Percentiles rank a stretch among this genome's conserved stretches.
These are phyloP conservation scores for Centella asiatica DNA, from an alignment of 129 eudicot genomes.

Conservation along the genomic window DNA sequence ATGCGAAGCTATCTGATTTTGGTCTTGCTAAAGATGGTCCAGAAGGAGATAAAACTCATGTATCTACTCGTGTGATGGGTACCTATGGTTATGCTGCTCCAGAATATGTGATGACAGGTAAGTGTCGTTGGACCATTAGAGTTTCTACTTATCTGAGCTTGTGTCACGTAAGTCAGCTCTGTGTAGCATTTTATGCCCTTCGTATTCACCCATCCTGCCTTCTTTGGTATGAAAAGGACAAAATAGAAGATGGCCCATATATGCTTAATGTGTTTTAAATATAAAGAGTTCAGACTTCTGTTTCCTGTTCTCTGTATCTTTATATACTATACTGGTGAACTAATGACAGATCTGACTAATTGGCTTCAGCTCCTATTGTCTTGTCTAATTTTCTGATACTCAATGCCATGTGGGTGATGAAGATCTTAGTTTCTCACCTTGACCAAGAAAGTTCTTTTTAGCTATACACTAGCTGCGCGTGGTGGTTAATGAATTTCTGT, in stretches of 20 bases:
- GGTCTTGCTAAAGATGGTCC: slow-evolving; percentile 99
- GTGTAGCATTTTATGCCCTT: background rate
- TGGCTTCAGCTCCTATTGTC: background rate
- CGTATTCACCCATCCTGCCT: background rate
- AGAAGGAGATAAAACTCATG: slow-evolving; percentile 91
- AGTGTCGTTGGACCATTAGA: background rate
- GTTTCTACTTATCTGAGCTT: background rate
- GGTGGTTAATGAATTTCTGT: no score
- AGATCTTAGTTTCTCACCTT: background rate
- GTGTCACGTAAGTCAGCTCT: background rate
- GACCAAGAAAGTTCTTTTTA: background rate
- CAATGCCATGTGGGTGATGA: background rate
- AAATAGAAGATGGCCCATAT: background rate
- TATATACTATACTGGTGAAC: no score
- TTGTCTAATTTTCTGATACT: background rate
- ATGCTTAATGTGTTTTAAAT: background rate
- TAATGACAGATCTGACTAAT: background rate
- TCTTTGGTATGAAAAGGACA: background rate
- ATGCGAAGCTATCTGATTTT: slow-evolving; percentile 92
- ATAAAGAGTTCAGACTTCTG: background rate
- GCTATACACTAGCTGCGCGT: no score
- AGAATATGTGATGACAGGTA: slow-evolving; percentile 94
- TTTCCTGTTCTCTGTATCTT: background rate
- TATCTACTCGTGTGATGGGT: slow-evolving; percentile 97
- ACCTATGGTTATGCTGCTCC: slow-evolving; percentile 98